A percentile compares a stretch with the other conserved stretches of the same genome.
phyloP scores from a whole-genome alignment of 1,284 basidiomycete genomes.

The Stereum hirsutum region DNA sequence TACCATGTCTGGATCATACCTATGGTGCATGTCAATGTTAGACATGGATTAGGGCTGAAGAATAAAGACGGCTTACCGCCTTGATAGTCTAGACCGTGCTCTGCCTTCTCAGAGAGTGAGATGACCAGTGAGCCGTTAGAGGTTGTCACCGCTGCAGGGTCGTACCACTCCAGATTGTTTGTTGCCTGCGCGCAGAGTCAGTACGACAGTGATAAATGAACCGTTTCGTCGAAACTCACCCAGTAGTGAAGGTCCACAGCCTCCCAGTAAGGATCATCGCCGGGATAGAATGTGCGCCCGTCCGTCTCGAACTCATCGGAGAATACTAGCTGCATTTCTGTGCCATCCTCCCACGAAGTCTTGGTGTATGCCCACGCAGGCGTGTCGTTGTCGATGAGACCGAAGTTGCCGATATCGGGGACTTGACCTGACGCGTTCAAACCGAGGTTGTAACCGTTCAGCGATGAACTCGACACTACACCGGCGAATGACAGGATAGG shows the following conservation, averaged over 20 bases:
- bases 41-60: not conserved
- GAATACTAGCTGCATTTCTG: slow-evolving; percentile 62
- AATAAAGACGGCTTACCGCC: slow-evolving; percentile 20
- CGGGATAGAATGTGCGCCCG: slow-evolving; percentile 72
- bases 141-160: slow-evolving; percentile 78
- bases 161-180: slow-evolving; percentile 46
- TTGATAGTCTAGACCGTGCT: slow-evolving; percentile 69
- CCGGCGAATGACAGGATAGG: slow-evolving; percentile 73
- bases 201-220: not conserved
- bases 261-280: slow-evolving; percentile 60
- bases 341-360: slow-evolving; percentile 38
- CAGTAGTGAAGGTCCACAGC: slow-evolving; percentile 66
- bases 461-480: too few relatives aligned
- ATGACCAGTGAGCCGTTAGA: slow-evolving; percentile 72
- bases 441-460: slow-evolving; percentile 71
- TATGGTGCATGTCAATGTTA: not conserved
- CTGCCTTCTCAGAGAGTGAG: slow-evolving; percentile 56
- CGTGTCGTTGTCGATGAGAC: slow-evolving; percentile 73
- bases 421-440: slow-evolving; percentile 75
- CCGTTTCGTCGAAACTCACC: not conserved
- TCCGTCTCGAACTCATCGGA: slow-evolving; percentile 87
- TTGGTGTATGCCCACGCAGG: slow-evolving; percentile 54
- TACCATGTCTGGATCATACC: slow-evolving; percentile 54
- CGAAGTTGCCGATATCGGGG: slow-evolving; percentile 59
- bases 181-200: slow-evolving; percentile 19